Evolutionary conservation across 129 eudicot species (phyloP), one percentile per base, ranked within the genome.

Genomic region (Flaveria linearis): DNA sequence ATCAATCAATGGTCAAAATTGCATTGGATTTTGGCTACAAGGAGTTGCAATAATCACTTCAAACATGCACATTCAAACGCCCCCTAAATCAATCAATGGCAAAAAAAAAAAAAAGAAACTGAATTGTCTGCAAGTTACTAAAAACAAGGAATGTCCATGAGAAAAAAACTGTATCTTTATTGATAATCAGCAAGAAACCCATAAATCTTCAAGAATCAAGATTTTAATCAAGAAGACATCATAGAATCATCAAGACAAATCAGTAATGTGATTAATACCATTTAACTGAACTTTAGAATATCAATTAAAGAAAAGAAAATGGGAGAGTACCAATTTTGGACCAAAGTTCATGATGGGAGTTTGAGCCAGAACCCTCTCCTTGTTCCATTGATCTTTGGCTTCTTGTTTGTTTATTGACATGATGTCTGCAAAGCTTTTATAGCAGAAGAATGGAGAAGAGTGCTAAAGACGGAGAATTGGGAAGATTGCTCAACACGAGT

Each of bases 261-360:
- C 20, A 33, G 49, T 41, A 71, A 77, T 17, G 69, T 72, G 45
- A 57, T 72, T 23, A 67, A 28, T 4, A 7, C 17, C 10, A 23
- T 47, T 16, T 67, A 22, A 42, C 50, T 46, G 45, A 46, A 67
- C 1, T 43, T 62, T 26, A 42, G 58, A 39, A 53, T 41, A 65
- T 57, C 60, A 25, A 61, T 69, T 45, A 52, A 78, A 60, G 64
- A 46, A 49, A 58, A 45, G 20, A 43, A 72, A 58, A 61, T 1
- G 25, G 22, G 72, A 55, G 49, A 56, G 57, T 86, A 89, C 92
- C 89, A 45, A 87, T 85, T 81, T 87, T 87, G 49, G 89, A 90
- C 88, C 89, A 89, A 28, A 78, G 46, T 57, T 79, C 84, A n/a
- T 67, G 68, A 61, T 75, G 41, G 68, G 78, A 74, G 11, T 85